A percentile compares a stretch with the other conserved stretches of the same genome.
Conservation (phyloP, 805 yeast genomes). For the Cyberlindnera maritima region DNA sequence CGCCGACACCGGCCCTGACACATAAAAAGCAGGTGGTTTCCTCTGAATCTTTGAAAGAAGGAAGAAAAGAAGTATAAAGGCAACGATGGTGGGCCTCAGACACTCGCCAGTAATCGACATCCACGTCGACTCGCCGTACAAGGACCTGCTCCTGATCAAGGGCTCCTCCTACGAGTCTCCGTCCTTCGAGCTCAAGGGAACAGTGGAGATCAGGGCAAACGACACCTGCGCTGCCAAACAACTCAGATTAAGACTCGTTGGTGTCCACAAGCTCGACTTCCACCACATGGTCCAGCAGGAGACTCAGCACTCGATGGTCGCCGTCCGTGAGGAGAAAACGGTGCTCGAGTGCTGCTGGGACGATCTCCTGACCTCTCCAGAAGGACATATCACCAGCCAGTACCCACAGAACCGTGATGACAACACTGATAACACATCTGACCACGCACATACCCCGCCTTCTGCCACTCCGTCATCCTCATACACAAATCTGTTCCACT, state of each 20-base stretch:
- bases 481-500: constrained; percentile 6
- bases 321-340: constrained; percentile 47
- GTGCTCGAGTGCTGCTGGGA: constrained; percentile 77
- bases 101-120: constrained; percentile 7
- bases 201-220: constrained; percentile 63
- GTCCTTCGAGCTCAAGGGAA: constrained; percentile 67
- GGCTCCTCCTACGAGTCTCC: constrained; percentile 77
- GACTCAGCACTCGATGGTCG: constrained; percentile 32
- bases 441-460: no score
- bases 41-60: no score
- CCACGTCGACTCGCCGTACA: constrained; percentile 32
- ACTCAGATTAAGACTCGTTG: constrained; percentile 57
- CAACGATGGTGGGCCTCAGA: constrained; percentile 7
- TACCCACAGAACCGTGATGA: background rate
- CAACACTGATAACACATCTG: background rate
- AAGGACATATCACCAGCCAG: constrained; percentile 25
- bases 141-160: constrained; percentile 67
- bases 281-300: constrained; percentile 35
- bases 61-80: background rate
- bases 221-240: constrained; percentile 64
- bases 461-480: no score
- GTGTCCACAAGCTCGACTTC: constrained; percentile 60
- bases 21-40: background rate
- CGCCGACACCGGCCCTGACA: no score
- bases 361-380: constrained; percentile 36